phyloP scores from a whole-genome alignment of 441 rosid genomes.

The Capsella rubella region DNA sequence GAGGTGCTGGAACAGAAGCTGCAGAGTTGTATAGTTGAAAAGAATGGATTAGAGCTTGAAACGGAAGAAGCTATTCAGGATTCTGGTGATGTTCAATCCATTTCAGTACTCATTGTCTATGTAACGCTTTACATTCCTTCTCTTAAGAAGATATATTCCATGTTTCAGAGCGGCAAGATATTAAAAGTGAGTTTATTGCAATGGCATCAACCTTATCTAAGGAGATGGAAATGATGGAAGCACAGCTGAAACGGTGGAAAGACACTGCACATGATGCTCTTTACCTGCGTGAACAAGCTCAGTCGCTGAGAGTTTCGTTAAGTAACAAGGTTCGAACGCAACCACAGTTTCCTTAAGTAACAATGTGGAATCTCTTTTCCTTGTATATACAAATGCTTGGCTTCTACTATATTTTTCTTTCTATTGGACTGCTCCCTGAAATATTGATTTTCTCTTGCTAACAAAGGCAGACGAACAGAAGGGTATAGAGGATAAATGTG shows the following conservation, averaged over 20 bases:
- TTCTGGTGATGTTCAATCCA: conserved; percentile 65
- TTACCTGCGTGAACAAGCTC: conserved; percentile 73
- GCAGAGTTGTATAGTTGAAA: conserved; percentile 78
- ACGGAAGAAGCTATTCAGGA: conserved; percentile 90
- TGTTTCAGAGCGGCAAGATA: conserved; percentile 83
- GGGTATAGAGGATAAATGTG: conserved; percentile 61
- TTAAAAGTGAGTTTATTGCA: conserved; percentile 82
- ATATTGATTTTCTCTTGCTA: conserved; percentile 43
- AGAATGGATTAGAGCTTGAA: conserved; percentile 88
- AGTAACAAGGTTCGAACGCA: conserved; percentile 66
- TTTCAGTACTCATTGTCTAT: conserved; percentile 27
- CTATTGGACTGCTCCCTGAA: conserved; percentile 31
- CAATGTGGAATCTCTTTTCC: conserved; percentile 24
- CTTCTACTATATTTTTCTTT: conserved; percentile 7
- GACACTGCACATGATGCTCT: conserved; percentile 81
- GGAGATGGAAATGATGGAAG: conserved; percentile 97
- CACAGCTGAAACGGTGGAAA: conserved; percentile 92
- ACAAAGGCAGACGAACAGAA: conserved; percentile 76
- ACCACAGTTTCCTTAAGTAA: conserved; percentile 27
- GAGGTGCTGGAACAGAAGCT: conserved; percentile 80
- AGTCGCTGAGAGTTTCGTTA: conserved; percentile 62
- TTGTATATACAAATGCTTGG: conserved; percentile 12
- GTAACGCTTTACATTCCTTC: conserved; percentile 29
- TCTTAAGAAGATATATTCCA: conserved; percentile 35
- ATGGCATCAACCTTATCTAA: conserved; percentile 94